These are phyloP conservation scores for Phaffia australis DNA, from an alignment of 768 basidiomycete species.

Conservation along the genomic window DNA sequence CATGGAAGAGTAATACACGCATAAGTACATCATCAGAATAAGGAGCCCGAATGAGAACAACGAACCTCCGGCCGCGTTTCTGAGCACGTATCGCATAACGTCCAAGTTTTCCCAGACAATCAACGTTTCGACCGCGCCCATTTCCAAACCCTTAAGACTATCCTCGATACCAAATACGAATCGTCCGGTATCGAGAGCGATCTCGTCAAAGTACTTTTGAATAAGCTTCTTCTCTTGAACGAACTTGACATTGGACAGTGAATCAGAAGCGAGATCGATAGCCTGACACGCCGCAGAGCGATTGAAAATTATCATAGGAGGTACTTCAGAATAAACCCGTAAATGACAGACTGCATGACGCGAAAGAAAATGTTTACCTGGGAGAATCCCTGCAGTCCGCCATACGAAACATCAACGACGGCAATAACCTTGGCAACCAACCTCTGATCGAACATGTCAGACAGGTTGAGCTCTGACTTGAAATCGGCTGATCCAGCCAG, in stretches of 20 bases:
- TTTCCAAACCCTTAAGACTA: slow-evolving; percentile 87
- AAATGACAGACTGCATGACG: not conserved
- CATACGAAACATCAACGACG: slow-evolving; percentile 96
- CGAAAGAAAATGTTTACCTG: slow-evolving; percentile 52
- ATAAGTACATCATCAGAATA: not conserved
- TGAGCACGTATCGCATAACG: slow-evolving; percentile 70
- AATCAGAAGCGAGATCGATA: slow-evolving; percentile 91
- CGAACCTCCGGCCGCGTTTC: slow-evolving; percentile 82
- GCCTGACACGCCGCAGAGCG: slow-evolving; percentile 46
- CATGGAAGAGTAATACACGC: not conserved
- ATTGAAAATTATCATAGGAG: not conserved
- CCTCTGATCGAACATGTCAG: slow-evolving; percentile 88
- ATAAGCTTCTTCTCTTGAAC: slow-evolving; percentile 98
- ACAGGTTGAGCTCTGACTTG: slow-evolving; percentile 93
- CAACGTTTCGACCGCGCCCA: slow-evolving; percentile 91
- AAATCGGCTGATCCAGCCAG: slow-evolving; percentile 96
- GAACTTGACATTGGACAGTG: slow-evolving; percentile 95
- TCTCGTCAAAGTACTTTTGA: slow-evolving; percentile 97
- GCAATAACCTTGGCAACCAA: slow-evolving; percentile 88
- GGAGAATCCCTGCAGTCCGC: slow-evolving; percentile 98
- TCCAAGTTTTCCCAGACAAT: slow-evolving; percentile 99
- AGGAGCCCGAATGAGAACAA: not conserved
- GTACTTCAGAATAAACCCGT: not conserved
- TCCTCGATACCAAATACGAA: slow-evolving; percentile 98
- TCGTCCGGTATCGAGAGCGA: slow-evolving; percentile 88